Base-by-base conservation (phyloP, 169 alveolate species). In the Cryptosporidium canis region DNA sequence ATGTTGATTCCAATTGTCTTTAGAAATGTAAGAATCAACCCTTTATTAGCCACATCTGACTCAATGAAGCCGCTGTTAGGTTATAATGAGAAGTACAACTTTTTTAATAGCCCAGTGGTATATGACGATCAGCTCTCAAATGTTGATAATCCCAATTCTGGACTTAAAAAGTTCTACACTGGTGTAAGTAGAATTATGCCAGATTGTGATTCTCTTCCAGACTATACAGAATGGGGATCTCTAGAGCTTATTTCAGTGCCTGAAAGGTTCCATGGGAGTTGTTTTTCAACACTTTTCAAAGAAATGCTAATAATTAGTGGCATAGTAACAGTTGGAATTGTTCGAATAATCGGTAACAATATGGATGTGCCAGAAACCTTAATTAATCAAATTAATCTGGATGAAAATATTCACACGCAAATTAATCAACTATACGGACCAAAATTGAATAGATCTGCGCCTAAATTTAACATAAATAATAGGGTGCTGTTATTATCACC, bases 161-260 rank as follows among this genome's bases (percentile, higher is more conserved):
- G 37, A 0, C n/a, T 58, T 7, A 56, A 77, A 77, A 70, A 51
- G 24, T 70, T 70, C 18, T 70, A 48, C 14, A 48, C 68, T n/a
- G 66, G 68, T 9, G 41, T 55, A 18, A 45, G 84, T 51, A 70
- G n/a, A 37, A 47, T 51, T 16, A 35, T 63, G 12, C 44, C 72
- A n/a, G 87, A 77, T 41, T 8, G 21, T 0, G 84, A 70, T 7
- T 6, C 16, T 16, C 18, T 70, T n/a, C 84, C 84, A 29, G 84
- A 70, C 14, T 77, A 77, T 63, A 77, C 72, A n/a, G 87, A 77
- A 33, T 77, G 87, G 87, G 87, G 87, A 1, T 45, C 87, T 41
- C 45, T 77, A 18, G 87, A 77, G 51, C 72, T 77, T 6, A 77
- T 77, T 63, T 41, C 77, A 29, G 18, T 77, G 14, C 87, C 87